Evolutionary conservation across 345 rosid genomes (phyloP), one percentile per base, ranked within the genome.

Genomic region (Pugionium dolabratum): DNA sequence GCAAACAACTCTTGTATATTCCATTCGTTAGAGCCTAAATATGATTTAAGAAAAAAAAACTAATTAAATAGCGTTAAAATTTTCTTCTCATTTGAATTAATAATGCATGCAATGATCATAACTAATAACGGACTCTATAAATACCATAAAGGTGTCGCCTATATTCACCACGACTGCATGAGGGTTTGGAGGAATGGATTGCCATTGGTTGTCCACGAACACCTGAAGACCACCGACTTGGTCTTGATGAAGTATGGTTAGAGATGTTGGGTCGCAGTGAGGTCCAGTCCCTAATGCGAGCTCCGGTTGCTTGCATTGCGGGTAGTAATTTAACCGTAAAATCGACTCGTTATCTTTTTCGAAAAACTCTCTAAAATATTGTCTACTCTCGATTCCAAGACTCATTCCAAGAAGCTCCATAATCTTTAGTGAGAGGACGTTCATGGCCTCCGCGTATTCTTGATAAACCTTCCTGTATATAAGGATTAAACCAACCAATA

Each of bases 281-380:
- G 97, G 96, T 27, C 97, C 97, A 6, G 97, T 91, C 51, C 97
- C 97, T 30, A 91, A 70, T n/a, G 87, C 74, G 44, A 79, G 82
- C 6, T 73, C 76, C 1, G 83, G 62, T 48, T 80, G 79, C 9
- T 74, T 61, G 87, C 97, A 91, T 2, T 80, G 75, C 0, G 97
- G 95, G 44, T 90, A 90, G 26, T 66, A 73, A 54, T 90, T 90
- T 42, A 85, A 78, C 65, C 97, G 67, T 79, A 88, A 73, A 27
- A 90, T 84, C 2, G 91, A 84, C n/a, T 63, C 69, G 0, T 80
- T 80, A 45, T 83, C 90, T 77, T 18, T 18, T 18, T 86, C 86
- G 6, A 68, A 74, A 68, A 68, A 74, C 10, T 74, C 61, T 67
- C 60, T 68, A 54, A 68, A 68, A 63, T 67, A 18, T 18, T 18